Evolutionary conservation across 345 rosid species (phyloP).

Genomic region (Arabis alpina): DNA sequence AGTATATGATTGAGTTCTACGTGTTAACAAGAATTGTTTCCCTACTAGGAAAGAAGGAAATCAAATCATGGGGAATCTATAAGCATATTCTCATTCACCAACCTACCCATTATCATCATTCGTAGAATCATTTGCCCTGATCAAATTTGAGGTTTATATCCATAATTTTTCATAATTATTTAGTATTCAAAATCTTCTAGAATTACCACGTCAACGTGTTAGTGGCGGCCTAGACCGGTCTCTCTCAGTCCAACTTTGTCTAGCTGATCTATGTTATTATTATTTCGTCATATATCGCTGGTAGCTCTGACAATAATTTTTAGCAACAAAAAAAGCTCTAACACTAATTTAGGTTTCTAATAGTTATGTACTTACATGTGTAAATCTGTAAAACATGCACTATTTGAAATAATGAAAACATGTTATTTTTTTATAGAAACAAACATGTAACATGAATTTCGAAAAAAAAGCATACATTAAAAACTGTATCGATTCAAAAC

Average conservation of each 20-base stretch:
- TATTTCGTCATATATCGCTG: too few species aligned
- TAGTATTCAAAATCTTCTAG: neutral
- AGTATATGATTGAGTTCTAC: conserved; percentile 12
- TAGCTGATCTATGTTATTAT: too few species aligned
- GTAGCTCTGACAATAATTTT: too few species aligned
- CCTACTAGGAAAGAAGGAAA: conserved; percentile 13
- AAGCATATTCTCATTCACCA: neutral
- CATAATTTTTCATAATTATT: neutral
- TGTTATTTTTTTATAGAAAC: too few species aligned
- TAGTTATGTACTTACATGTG: too few species aligned
- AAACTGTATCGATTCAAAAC: too few species aligned
- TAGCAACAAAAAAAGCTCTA: too few species aligned
- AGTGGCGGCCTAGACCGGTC: neutral
- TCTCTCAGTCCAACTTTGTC: neutral
- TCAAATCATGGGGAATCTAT: neutral
- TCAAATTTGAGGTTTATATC: neutral
- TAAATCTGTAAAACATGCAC: too few species aligned
- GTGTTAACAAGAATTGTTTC: conserved; percentile 17
- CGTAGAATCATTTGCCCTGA: neutral
- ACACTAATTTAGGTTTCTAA: too few species aligned
- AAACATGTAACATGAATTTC: too few species aligned
- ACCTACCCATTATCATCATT: conserved; percentile 11
- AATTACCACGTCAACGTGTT: neutral
- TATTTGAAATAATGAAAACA: too few species aligned
- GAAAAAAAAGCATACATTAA: too few species aligned